Percentiles rank a stretch among this genome's conserved stretches.
Evolutionary conservation across 306 rosid genomes (phyloP).

Genomic region (Acacia acuminata): DNA sequence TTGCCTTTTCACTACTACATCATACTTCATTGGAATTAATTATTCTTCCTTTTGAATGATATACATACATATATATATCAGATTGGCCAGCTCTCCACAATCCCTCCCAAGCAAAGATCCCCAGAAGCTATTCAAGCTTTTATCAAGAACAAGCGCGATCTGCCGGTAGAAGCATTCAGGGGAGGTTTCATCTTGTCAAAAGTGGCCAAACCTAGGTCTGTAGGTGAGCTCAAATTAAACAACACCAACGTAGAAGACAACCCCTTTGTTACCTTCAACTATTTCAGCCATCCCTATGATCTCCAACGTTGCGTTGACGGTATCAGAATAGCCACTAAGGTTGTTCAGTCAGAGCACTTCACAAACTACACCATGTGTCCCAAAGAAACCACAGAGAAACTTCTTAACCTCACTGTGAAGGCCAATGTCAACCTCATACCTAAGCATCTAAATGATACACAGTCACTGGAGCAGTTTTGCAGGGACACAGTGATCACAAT

Average conservation of each 20-base stretch:
- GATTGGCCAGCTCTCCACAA: slow-evolving; percentile 94
- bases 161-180: slow-evolving; percentile 77
- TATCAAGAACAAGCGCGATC: slow-evolving; percentile 46
- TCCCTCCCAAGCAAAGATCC: slow-evolving; percentile 91
- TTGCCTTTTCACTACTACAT: neutral
- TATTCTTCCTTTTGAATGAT: slow-evolving; percentile 25
- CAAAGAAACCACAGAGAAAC: slow-evolving; percentile 48
- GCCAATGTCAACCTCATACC: slow-evolving; percentile 85
- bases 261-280: slow-evolving; percentile 87
- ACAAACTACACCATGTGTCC: slow-evolving; percentile 59
- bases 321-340: slow-evolving; percentile 54
- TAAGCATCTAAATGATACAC: slow-evolving; percentile 65
- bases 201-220: slow-evolving; percentile 67
- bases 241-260: slow-evolving; percentile 76
- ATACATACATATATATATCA: slow-evolving; percentile 17
- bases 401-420: slow-evolving; percentile 66
- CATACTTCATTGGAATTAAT: neutral
- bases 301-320: slow-evolving; percentile 81
- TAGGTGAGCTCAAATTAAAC: slow-evolving; percentile 64
- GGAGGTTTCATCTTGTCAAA: slow-evolving; percentile 93
- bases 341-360: slow-evolving; percentile 67
- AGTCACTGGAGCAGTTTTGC: slow-evolving; percentile 80
- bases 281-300: slow-evolving; percentile 80
- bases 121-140: slow-evolving; percentile 61
- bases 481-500: slow-evolving; percentile 88